Base-by-base conservation (phyloP, 352 stramenopile genomes). In the Phytopythium helicoides region DNA sequence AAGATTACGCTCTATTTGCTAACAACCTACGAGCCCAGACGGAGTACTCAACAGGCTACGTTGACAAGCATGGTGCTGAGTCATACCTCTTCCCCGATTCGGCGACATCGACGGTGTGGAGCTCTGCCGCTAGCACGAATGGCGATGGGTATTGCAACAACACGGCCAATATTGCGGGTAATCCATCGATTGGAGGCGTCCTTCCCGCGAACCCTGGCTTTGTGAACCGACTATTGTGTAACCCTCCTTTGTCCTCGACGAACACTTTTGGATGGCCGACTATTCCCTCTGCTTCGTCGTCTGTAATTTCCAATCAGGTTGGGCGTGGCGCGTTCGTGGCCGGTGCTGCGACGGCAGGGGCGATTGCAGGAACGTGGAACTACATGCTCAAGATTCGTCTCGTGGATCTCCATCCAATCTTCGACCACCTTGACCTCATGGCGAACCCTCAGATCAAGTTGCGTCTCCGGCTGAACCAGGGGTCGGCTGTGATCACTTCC, bases 11-110 rank as follows among this genome's bases (percentile, higher is more conserved):
- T 14, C 23, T 48, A 0, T 67, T 60, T 37, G 56, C 39, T 39
- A 71, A 71, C 44, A 71, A 71, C 35, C 11, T 71, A 12, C 65
- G 65, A 31, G 56, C 60, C 39, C 35, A 57, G 39, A 67, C 64
- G 9, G 40, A 64, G 15, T 69, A 47, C 26, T 39, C 33, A 41
- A 8, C 33, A 45, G 34, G 37, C 22, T 53, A 73, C 31, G 39
- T 70, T 45, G 48, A 63, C 0, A 70, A 70, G 41, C 57, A 66
- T 51, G 65, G 65, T 19, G 50, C 65, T 36, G 60, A 71, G 18
- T 56, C 60, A 0, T 70, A 68, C 49, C 7, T 73, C 14, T 69
- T 35, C 31, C 60, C 60, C 22, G 60, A 66, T 54, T 49, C 45
- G 44, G 50, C 33, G 48, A 54, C 33, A n/a, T 67, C 45, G 8